phyloP scores from a whole-genome alignment of 1,284 basidiomycete species.

The Ceratobasidium sp. region DNA sequence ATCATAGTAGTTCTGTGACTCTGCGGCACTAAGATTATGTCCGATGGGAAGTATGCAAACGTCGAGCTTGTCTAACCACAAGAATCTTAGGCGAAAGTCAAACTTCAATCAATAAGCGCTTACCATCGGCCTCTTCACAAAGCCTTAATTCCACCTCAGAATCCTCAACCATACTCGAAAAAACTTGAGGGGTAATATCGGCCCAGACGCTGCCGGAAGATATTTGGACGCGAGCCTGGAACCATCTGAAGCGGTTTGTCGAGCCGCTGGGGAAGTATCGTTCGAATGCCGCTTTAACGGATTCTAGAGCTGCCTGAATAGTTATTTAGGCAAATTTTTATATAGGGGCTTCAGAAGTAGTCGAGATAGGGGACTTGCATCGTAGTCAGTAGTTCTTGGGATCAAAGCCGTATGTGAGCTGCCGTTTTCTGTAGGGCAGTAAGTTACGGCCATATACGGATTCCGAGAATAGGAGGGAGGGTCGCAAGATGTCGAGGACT shows the following conservation, averaged over 20 bases:
- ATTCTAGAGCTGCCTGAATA: slow-evolving; percentile 6
- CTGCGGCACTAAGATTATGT: not conserved
- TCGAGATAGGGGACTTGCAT: not conserved
- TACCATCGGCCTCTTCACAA: slow-evolving; percentile 1
- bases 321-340: no score
- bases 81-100: not conserved
- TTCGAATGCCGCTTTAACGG: not conserved
- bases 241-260: slow-evolving; percentile 4
- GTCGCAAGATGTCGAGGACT: not conserved
- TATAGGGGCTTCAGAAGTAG: not conserved
- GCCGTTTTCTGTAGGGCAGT: slow-evolving; percentile 4
- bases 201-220: slow-evolving; percentile 11
- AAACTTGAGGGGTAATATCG: slow-evolving; percentile 14
- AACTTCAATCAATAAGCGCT: not conserved
- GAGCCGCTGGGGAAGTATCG: slow-evolving; percentile 22
- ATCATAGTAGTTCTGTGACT: slow-evolving; percentile 15
- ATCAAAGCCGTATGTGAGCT: slow-evolving; percentile 13
- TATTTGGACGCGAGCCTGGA: not conserved
- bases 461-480: not conserved
- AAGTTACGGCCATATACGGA: slow-evolving; percentile 6
- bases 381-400: slow-evolving; percentile 19
- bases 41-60: slow-evolving; percentile 18
- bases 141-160: slow-evolving; percentile 15
- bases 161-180: not conserved
- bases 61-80: slow-evolving; percentile 2